Evolutionary conservation across 495 filamentous ascomycete genomes (phyloP).

Genomic region (Tuber magnatum): DNA sequence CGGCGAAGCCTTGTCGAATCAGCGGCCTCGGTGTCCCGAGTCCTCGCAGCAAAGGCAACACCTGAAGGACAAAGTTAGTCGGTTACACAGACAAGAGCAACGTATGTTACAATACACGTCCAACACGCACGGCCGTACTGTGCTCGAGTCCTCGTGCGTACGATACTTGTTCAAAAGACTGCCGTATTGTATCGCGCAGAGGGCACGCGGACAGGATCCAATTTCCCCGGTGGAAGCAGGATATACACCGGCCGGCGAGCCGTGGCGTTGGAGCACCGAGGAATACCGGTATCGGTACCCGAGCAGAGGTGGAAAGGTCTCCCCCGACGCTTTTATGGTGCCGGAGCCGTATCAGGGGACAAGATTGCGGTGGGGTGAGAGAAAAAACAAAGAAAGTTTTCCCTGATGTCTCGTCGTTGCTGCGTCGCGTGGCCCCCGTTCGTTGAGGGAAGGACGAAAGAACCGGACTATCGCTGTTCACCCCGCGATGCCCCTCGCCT

Average conservation of each 20-base stretch:
- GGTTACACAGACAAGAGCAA: background rate
- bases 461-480: slow-evolving; percentile 27
- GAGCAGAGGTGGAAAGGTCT: background rate
- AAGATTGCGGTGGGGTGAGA: background rate
- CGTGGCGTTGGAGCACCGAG: slow-evolving; percentile 20
- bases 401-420: slow-evolving; percentile 22
- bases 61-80: background rate
- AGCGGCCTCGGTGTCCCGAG: background rate
- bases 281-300: no score
- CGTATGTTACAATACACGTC: background rate
- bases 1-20: slow-evolving; percentile 12
- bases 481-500: slow-evolving; percentile 36
- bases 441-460: slow-evolving; percentile 11
- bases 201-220: background rate
- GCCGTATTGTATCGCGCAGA: slow-evolving; percentile 9
- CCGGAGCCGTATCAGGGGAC: background rate
- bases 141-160: no score
- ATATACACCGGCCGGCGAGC: slow-evolving; percentile 8
- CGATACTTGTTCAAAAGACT: background rate
- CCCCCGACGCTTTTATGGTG: background rate
- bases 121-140: background rate
- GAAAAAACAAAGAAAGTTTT: slow-evolving; percentile 16
- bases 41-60: background rate
- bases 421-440: slow-evolving; percentile 20
- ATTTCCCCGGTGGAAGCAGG: slow-evolving; percentile 11